A percentile compares a stretch with the other conserved stretches of the same genome.
These are phyloP conservation scores for Myxozyma melibiosi DNA, from an alignment of 805 yeast genomes.

Conservation along the genomic window DNA sequence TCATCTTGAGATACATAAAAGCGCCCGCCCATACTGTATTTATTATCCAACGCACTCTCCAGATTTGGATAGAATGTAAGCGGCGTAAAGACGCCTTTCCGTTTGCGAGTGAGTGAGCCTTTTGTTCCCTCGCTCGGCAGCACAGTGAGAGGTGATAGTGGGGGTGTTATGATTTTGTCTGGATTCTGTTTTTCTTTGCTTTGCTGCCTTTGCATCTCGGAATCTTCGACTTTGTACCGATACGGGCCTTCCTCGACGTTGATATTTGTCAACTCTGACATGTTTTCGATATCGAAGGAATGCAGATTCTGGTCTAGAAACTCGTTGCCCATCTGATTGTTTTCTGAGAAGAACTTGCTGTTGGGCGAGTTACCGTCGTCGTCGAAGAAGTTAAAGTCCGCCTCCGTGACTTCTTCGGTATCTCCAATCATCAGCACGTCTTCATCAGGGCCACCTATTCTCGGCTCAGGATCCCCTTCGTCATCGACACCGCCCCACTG, in stretches of 20 bases:
- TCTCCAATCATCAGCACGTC: slow-evolving; percentile 39
- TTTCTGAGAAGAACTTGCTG: slow-evolving; percentile 14
- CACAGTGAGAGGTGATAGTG: slow-evolving; percentile 24
- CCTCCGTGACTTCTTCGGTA: slow-evolving; percentile 46
- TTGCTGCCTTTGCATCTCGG: background rate
- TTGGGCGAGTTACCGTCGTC: slow-evolving; percentile 29
- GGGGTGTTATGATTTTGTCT: slow-evolving; percentile 16
- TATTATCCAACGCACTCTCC: slow-evolving; percentile 74
- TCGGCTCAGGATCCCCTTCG: slow-evolving; percentile 12
- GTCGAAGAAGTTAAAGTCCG: slow-evolving; percentile 48
- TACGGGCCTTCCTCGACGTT: background rate
- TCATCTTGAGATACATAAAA: slow-evolving; percentile 57
- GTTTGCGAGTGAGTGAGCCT: slow-evolving; percentile 24
- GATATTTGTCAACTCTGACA: slow-evolving; percentile 9
- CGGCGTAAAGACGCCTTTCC: slow-evolving; percentile 77
- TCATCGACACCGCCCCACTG: slow-evolving; percentile 11
- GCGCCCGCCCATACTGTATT: slow-evolving; percentile 88
- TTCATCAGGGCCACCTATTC: slow-evolving; percentile 16
- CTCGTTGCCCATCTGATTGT: slow-evolving; percentile 16
- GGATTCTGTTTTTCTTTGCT: background rate
- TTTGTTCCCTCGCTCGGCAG: slow-evolving; percentile 31
- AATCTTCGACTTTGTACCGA: background rate
- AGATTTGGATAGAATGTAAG: slow-evolving; percentile 79
- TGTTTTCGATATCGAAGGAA: slow-evolving; percentile 8
- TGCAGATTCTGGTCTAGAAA: slow-evolving; percentile 15